Base-by-base conservation (phyloP, 116 monocot species). In the Zostera marina region DNA sequence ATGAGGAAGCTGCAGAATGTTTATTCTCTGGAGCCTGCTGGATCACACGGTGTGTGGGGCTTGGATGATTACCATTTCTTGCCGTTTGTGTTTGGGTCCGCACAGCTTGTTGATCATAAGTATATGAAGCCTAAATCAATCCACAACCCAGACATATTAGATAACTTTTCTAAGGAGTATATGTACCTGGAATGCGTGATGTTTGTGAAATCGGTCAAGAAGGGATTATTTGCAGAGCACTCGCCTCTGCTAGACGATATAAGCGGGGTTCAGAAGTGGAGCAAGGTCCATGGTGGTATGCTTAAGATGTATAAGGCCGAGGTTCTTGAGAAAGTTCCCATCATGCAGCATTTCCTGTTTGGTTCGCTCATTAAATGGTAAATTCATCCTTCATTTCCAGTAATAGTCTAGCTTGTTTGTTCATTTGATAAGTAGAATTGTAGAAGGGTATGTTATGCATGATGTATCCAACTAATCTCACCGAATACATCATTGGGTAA, bases 251-350 rank as follows among this genome's bases (percentile, higher is more conserved):
- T 89, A 10, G 89, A 88, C 72, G 96, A 96, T 62, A 96, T 96
- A 53, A 89, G 96, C 16, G 82, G 80, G 26, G 96, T 96, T 20
- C 58, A 82, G 0, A 79, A 53, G 0, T 96, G 96, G 96, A 64
- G 17, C 43, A 96, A 96, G 77, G 88, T 96, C 23, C 81, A 88
- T 51, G 73, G 85, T 24, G 88, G 89, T 25, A 43, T 96, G 77
- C 76, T 96, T 64, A 88, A 96, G 80, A 96, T 94, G 94, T 94
- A 88, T 60, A 88, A 82, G 73, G 88, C 85, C 2, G 94, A 94
- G 80, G 84, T 94, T 56, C 88, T 94, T 9, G 88, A 94, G 77
- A 94, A 94, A 77, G 94, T 94, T 60, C 94, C 94, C 13, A 96
- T 96, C 22, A 96, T 96, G 96, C 88, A 96, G 76, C 96, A 88